Percentiles rank a stretch among this genome's conserved stretches.
These are phyloP conservation scores for Yarrowia sp. DNA, from an alignment of 805 yeast genomes.

Conservation along the genomic window DNA sequence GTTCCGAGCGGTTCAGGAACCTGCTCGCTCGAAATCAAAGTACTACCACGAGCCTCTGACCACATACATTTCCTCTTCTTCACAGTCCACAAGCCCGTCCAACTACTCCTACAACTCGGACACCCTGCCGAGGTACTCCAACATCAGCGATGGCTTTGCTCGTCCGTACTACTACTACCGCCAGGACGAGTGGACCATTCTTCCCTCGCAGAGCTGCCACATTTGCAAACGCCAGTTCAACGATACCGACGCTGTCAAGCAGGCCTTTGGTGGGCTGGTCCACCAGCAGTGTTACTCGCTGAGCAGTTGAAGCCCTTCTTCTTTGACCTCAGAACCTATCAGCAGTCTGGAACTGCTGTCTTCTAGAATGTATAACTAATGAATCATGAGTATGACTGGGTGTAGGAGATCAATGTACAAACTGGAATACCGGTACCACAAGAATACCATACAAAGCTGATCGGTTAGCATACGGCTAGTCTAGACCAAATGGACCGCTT, in stretches of 20 bases:
- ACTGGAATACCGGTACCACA: too few relatives aligned
- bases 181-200: neutral
- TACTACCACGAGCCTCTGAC: slow-evolving; percentile 10
- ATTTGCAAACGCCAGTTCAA: neutral
- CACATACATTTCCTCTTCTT: neutral
- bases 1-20: neutral
- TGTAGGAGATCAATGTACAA: too few relatives aligned
- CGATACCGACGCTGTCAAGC: neutral
- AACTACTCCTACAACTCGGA: neutral
- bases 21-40: neutral
- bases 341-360: too few relatives aligned
- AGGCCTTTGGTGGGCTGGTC: neutral
- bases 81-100: neutral
- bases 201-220: neutral
- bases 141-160: neutral
- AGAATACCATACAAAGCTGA: too few relatives aligned
- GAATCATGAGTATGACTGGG: too few relatives aligned
- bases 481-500: too few relatives aligned
- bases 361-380: too few relatives aligned
- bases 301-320: neutral
- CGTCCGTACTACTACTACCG: neutral
- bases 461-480: too few relatives aligned
- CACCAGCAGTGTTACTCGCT: neutral
- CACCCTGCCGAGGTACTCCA: neutral
- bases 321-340: too few relatives aligned